Conservation (phyloP, 306 rosid genomes). For the Neltuma alba region DNA sequence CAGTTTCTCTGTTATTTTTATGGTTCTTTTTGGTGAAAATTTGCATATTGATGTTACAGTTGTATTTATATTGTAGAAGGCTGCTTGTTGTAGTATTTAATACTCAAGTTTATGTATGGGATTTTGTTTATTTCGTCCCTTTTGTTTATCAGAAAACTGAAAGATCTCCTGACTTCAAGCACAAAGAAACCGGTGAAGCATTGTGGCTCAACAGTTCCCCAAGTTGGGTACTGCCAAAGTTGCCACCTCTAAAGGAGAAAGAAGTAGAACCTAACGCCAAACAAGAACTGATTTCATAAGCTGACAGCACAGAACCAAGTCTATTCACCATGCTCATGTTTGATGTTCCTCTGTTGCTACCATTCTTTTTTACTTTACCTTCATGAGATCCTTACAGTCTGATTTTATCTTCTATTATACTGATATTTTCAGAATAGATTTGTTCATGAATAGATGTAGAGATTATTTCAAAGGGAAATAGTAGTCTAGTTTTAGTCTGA, state of each 20-base stretch:
- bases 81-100: neutral
- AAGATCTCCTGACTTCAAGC: constrained; percentile 70
- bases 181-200: constrained; percentile 64
- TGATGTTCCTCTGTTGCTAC: constrained; percentile 1
- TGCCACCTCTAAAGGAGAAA: constrained; percentile 49
- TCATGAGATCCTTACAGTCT: neutral
- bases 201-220: constrained; percentile 62
- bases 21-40: neutral
- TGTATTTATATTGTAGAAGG: neutral
- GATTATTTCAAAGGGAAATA: neutral
- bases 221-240: constrained; percentile 54
- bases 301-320: constrained; percentile 9
- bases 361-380: neutral
- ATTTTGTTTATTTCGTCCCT: constrained; percentile 15
- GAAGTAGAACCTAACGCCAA: constrained; percentile 8
- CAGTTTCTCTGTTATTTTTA: neutral
- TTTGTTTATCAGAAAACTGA: constrained; percentile 46
- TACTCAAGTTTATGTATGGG: neutral
- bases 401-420: neutral
- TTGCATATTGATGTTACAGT: neutral
- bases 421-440: neutral
- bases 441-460: neutral
- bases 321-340: constrained; percentile 20
- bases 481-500: neutral
- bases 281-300: constrained; percentile 26